Conservation (phyloP, 345 rosid species). For the Rhodamnia argentea region DNA sequence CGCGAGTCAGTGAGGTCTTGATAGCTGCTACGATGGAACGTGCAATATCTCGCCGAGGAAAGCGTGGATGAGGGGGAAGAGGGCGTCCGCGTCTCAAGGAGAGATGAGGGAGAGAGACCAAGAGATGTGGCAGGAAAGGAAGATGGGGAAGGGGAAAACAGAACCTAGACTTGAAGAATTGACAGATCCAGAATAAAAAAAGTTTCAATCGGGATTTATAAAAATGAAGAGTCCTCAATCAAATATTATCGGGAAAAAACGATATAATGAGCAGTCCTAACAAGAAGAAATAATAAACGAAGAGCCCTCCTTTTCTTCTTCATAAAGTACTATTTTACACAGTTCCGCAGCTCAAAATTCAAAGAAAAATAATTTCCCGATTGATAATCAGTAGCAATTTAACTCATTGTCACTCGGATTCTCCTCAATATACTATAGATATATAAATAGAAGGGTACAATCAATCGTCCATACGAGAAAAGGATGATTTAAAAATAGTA, state of each 20-base stretch:
- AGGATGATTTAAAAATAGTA: neutral
- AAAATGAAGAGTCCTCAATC: neutral
- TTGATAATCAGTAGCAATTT: neutral
- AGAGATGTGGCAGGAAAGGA: too few relatives aligned
- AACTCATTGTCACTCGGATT: neutral
- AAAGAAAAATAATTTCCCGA: neutral
- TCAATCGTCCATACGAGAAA: neutral
- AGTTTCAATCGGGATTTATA: neutral
- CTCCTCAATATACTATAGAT: neutral
- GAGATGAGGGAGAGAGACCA: too few relatives aligned
- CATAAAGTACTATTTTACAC: neutral
- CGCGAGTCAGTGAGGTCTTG: too few relatives aligned
- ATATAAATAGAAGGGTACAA: neutral
- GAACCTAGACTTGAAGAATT: too few relatives aligned
- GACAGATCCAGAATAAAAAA: too few relatives aligned
- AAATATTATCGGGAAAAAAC: neutral
- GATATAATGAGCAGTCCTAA: neutral
- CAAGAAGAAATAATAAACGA: neutral
- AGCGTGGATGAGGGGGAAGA: too few relatives aligned
- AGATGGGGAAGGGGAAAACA: too few relatives aligned
- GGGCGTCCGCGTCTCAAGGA: too few relatives aligned
- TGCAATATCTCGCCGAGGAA: too few relatives aligned
- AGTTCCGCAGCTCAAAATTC: too few relatives aligned
- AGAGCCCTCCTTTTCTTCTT: neutral
- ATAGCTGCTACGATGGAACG: too few relatives aligned